phyloP scores from a whole-genome alignment of 2,329 filamentous ascomycete species.

The Fusarium praegraminearum region DNA sequence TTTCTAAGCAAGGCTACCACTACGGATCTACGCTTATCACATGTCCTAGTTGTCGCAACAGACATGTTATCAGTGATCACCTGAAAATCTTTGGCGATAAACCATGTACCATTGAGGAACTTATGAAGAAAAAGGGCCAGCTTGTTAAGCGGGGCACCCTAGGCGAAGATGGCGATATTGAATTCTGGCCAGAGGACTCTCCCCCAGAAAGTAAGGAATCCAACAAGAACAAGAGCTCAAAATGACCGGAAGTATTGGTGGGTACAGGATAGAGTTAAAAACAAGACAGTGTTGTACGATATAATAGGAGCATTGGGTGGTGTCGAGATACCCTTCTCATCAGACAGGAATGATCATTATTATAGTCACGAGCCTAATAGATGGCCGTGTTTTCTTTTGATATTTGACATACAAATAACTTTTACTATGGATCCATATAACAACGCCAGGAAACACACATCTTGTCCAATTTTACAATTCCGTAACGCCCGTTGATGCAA shows the following conservation, averaged over 20 bases:
- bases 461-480: slow-evolving; percentile 29
- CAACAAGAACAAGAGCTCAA: slow-evolving; percentile 23
- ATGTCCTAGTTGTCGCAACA: slow-evolving; percentile 86
- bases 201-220: slow-evolving; percentile 41
- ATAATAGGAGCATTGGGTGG: slow-evolving; percentile 35
- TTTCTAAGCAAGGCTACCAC: slow-evolving; percentile 97
- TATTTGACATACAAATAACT: slow-evolving; percentile 24
- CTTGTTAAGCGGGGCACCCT: slow-evolving; percentile 78
- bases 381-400: slow-evolving; percentile 13
- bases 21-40: slow-evolving; percentile 88
- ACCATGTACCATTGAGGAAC: slow-evolving; percentile 77
- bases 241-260: neutral
- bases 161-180: slow-evolving; percentile 84
- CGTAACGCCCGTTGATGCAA: slow-evolving; percentile 49
- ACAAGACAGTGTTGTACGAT: slow-evolving; percentile 33
- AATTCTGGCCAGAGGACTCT: slow-evolving; percentile 86
- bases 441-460: slow-evolving; percentile 36
- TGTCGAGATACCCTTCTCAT: slow-evolving; percentile 43
- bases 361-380: neutral
- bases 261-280: slow-evolving; percentile 1
- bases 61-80: slow-evolving; percentile 94
- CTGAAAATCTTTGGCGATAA: slow-evolving; percentile 80
- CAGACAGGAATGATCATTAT: slow-evolving; percentile 17
- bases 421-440: slow-evolving; percentile 23
- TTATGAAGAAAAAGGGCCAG: slow-evolving; percentile 81